Evolutionary conservation across 2,329 filamentous ascomycete species (phyloP).

Genomic region (Penicillium sp.): DNA sequence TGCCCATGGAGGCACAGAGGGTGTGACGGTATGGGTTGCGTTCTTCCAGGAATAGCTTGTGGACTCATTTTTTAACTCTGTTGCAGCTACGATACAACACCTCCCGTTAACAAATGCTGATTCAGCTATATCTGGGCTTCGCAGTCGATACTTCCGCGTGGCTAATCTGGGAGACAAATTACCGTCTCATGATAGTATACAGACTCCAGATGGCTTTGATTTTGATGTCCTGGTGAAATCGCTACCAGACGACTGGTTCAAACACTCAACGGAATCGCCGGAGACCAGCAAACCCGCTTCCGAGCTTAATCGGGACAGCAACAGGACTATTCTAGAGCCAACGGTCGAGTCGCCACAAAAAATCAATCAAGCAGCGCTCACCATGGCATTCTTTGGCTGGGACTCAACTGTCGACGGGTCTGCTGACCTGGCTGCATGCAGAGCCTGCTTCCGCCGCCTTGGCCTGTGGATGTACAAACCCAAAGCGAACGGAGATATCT

Average conservation of each 20-base stretch:
- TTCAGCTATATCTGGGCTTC: constrained; percentile 59
- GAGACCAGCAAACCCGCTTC: constrained; percentile 19
- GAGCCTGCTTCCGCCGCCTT: constrained; percentile 82
- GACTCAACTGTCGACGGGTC: constrained; percentile 53
- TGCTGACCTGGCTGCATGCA: constrained; percentile 72
- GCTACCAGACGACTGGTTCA: constrained; percentile 32
- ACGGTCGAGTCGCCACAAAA: constrained; percentile 13
- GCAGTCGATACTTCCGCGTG: constrained; percentile 64
- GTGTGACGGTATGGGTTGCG: constrained; percentile 69
- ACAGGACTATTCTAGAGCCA: constrained; percentile 6
- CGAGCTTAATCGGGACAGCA: background rate
- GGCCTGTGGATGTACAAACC: constrained; percentile 93
- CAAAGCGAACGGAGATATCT: constrained; percentile 58
- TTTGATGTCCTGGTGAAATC: constrained; percentile 33
- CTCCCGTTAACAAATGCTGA: constrained; percentile 65
- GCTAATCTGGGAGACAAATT: constrained; percentile 40
- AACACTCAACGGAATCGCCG: constrained; percentile 2
- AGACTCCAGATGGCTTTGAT: constrained; percentile 35
- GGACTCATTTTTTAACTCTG: constrained; percentile 18
- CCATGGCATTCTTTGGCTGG: constrained; percentile 74
- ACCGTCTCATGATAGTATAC: constrained; percentile 32
- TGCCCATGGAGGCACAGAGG: constrained; percentile 86
- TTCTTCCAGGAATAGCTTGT: background rate
- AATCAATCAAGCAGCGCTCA: constrained; percentile 64
- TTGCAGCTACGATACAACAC: constrained; percentile 63